These are phyloP conservation scores for Trichosanthes cucumerina DNA, from an alignment of 306 rosid genomes.

Conservation along the genomic window DNA sequence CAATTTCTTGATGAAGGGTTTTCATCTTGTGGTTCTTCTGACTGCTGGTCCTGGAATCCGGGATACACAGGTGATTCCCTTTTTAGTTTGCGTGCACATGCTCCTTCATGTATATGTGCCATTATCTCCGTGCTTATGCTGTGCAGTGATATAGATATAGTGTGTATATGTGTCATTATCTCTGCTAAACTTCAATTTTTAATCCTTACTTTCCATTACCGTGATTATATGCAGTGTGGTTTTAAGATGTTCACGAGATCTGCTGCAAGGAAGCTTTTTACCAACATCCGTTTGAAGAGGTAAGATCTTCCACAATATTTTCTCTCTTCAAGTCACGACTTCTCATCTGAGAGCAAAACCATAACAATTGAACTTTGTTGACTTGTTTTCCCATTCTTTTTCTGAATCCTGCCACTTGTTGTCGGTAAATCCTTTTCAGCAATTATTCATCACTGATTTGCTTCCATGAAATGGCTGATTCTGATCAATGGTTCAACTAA, in stretches of 20 bases:
- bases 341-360: neutral
- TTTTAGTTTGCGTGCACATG: neutral
- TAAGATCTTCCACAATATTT: slow-evolving; percentile 6
- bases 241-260: slow-evolving; percentile 96
- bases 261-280: slow-evolving; percentile 83
- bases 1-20: slow-evolving; percentile 96
- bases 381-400: neutral
- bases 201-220: slow-evolving; percentile 16
- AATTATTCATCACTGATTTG: neutral
- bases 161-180: neutral
- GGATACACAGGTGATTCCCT: slow-evolving; percentile 69
- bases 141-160: neutral
- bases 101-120: neutral
- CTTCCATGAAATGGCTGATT: neutral
- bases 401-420: neutral
- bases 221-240: slow-evolving; percentile 60
- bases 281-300: slow-evolving; percentile 80
- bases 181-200: neutral
- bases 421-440: neutral
- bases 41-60: slow-evolving; percentile 95
- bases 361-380: neutral
- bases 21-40: slow-evolving; percentile 92
- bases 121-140: neutral
- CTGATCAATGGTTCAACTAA: neutral
- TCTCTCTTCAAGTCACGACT: neutral